A percentile compares a stretch with the other conserved stretches of the same genome.
phyloP scores from a whole-genome alignment of 2,329 filamentous ascomycete species.

The Golovinomyces cichoracearum region DNA sequence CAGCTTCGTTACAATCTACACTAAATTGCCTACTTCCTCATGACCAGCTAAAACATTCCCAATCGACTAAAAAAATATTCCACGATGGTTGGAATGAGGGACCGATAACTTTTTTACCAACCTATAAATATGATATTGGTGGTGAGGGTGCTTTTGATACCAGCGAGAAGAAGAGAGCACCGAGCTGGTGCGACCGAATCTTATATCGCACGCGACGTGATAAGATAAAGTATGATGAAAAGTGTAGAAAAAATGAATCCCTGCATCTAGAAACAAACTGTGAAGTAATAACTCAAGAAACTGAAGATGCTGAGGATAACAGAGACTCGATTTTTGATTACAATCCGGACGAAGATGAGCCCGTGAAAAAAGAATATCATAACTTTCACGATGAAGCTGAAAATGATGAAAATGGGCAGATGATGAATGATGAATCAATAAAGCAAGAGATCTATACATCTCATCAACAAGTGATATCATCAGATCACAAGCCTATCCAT shows the following conservation, averaged over 20 bases:
- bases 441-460: constrained; percentile 47
- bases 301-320: constrained; percentile 47
- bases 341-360: constrained; percentile 49
- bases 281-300: constrained; percentile 58
- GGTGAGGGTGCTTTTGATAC: constrained; percentile 80
- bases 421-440: constrained; percentile 19
- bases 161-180: constrained; percentile 75
- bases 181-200: constrained; percentile 93
- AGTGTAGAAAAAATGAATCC: constrained; percentile 31
- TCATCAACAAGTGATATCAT: constrained; percentile 71
- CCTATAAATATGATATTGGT: constrained; percentile 96
- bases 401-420: constrained; percentile 17
- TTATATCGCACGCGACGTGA: constrained; percentile 56
- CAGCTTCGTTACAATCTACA: constrained; percentile 67
- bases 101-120: constrained; percentile 64
- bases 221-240: constrained; percentile 37
- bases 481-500: constrained; percentile 79
- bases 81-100: constrained; percentile 85
- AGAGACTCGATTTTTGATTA: constrained; percentile 77
- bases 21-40: constrained; percentile 67
- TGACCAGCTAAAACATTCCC: constrained; percentile 57
- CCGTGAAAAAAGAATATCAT: constrained; percentile 29
- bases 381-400: constrained; percentile 19
- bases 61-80: constrained; percentile 53
- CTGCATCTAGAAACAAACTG: constrained; percentile 47